phyloP scores from a whole-genome alignment of 495 filamentous ascomycete genomes.

The Aspergillus nanangensis region DNA sequence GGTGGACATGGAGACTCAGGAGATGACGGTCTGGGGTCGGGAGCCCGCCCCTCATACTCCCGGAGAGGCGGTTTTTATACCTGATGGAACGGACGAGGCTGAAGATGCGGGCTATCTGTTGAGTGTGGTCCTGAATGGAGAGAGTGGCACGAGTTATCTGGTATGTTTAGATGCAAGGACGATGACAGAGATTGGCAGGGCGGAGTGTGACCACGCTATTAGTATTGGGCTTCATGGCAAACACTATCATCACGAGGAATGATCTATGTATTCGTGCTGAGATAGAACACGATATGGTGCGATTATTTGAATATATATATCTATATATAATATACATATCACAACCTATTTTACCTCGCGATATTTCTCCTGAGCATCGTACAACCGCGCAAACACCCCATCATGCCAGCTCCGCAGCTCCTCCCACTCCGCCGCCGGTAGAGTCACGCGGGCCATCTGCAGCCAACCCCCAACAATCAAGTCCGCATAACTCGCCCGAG shows the following conservation, averaged over 20 bases:
- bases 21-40: constrained; percentile 1
- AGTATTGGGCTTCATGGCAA: constrained; percentile 7
- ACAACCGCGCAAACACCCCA: constrained; percentile 40
- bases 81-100: constrained; percentile 1
- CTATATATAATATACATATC: too few species aligned
- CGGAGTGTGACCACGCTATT: constrained; percentile 3
- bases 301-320: too few species aligned
- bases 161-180: constrained; percentile 7
- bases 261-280: too few species aligned
- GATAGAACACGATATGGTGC: too few species aligned
- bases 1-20: constrained; percentile 8
- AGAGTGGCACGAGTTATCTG: constrained; percentile 12
- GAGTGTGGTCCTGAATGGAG: constrained; percentile 12
- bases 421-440: constrained; percentile 46
- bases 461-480: constrained; percentile 60
- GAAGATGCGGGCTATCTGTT: constrained; percentile 14
- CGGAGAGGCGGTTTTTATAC: constrained; percentile 10
- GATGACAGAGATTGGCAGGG: constrained; percentile 12
- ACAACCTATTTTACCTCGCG: constrained; percentile 19
- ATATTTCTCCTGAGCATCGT: constrained; percentile 39
- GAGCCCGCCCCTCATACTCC: constrained; percentile 11
- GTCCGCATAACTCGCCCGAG: constrained; percentile 52
- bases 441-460: constrained; percentile 31
- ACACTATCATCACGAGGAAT: not conserved
- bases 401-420: constrained; percentile 47